Evolutionary conservation across 2,329 filamentous ascomycete species (phyloP), one percentile per base, ranked within the genome.

Genomic region (Hortaea werneckii): DNA sequence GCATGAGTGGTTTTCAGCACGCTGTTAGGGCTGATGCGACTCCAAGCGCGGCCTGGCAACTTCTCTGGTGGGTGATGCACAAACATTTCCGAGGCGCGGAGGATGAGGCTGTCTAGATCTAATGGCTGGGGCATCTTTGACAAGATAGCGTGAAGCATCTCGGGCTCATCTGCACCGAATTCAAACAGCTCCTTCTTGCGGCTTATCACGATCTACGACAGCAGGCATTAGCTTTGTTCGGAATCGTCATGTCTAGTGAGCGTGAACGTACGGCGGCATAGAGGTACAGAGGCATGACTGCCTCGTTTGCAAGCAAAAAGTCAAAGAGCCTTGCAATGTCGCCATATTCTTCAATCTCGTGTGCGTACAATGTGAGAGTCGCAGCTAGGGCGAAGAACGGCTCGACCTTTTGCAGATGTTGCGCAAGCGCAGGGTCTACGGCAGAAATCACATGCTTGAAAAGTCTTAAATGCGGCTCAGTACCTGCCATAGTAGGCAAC

Each of bases 351-450:
- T 92, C 83, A 50, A 98, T 88, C 63, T 96, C 90, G 67, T 98
- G 92, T 12, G 92, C 88, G 65, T 95, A 98, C 71, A 98, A 82
- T 30, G 94, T 98, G 38, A 98, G 75, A 0, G 88, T 95, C 41
- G 87, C 88, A n/a, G 87, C 82, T 5, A 98, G 74, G 4, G 92
- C 92, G 65, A 95, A 98, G 65, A 89, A 95, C 1, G 92, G 90
- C 60, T 89, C 80, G 4, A 61, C 55, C 26, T 55, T 45, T 11
- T 52, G 55, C n/a, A 66, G 49, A 67, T 95, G 90, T 6, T 66
- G 70, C 63, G 79, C 83, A 26, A 98, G 73, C 38, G 73, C 70
- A 4, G 81, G 77, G 64, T 95, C 87, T 26, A 81, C 83, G 32
- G 74, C 75, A 51, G 77, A 71, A 27, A 98, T 72, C 46, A 98